Percentiles rank a stretch among this genome's conserved stretches.
Conservation (phyloP, 2,329 filamentous ascomycete species). For the Orbilia blumenaviensis region DNA sequence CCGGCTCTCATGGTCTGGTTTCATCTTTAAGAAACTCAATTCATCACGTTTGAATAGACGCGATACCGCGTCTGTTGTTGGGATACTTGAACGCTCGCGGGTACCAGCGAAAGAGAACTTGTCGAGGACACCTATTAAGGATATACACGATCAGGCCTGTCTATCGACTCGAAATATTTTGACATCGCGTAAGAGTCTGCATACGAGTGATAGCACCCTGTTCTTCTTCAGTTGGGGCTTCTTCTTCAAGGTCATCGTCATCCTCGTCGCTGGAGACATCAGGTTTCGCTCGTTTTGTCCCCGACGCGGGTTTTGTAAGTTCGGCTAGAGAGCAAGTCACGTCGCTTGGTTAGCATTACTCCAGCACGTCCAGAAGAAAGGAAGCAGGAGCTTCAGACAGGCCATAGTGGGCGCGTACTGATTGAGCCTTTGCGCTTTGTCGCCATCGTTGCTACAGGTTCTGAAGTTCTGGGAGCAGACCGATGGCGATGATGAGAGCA, state of each 20-base stretch:
- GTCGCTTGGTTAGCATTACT: constrained; percentile 32
- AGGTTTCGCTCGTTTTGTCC: constrained; percentile 38
- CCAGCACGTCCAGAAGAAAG: constrained; percentile 7
- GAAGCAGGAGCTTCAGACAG: neutral
- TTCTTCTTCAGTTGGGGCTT: constrained; percentile 36
- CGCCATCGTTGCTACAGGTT: constrained; percentile 45
- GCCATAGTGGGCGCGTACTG: constrained; percentile 25
- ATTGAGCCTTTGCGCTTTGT: constrained; percentile 51
- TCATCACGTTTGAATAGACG: constrained; percentile 72
- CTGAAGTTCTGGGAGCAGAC: neutral
- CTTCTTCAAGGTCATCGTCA: constrained; percentile 39
- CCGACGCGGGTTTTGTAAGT: constrained; percentile 32
- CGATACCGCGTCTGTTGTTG: constrained; percentile 67
- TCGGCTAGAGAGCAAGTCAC: constrained; percentile 35
- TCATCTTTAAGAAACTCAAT: constrained; percentile 82
- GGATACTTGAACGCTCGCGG: constrained; percentile 62
- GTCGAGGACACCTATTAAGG: constrained; percentile 55
- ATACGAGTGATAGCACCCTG: constrained; percentile 48
- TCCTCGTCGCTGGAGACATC: constrained; percentile 40
- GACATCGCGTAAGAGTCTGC: neutral
- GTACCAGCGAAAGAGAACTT: constrained; percentile 66
- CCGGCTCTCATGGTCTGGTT: constrained; percentile 86
- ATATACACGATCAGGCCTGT: neutral
- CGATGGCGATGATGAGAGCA: constrained; percentile 18
- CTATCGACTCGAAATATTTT: neutral